Percentiles rank a stretch among this genome's conserved stretches.
These are phyloP conservation scores for Cryptosporidium xiaoi DNA, from an alignment of 169 alveolate species.

Conservation along the genomic window DNA sequence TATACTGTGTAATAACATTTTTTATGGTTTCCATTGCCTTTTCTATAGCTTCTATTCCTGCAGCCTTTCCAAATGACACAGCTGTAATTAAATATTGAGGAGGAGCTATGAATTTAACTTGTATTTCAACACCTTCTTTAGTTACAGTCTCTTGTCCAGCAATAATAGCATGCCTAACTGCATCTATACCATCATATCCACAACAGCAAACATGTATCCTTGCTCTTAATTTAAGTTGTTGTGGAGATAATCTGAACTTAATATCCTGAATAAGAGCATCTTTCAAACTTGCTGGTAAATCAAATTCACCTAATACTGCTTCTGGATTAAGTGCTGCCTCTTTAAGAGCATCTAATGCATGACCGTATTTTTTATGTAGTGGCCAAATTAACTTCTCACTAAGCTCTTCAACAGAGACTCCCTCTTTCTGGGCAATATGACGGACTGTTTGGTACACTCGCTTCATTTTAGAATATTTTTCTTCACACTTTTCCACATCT, in stretches of 20 bases:
- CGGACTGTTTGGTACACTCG: constrained; percentile 94
- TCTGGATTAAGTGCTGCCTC: constrained; percentile 93
- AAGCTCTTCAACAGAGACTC: constrained; percentile 89
- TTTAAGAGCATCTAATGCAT: constrained; percentile 96
- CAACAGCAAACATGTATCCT: constrained; percentile 95
- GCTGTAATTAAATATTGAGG: constrained; percentile 92
- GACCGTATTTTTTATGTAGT: constrained; percentile 92
- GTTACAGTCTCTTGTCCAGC: constrained; percentile 81
- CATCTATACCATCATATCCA: constrained; percentile 96
- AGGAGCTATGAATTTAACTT: constrained; percentile 90
- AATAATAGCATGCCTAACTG: constrained; percentile 93
- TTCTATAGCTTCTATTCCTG: constrained; percentile 85
- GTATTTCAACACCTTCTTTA: constrained; percentile 78
- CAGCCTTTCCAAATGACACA: constrained; percentile 90
- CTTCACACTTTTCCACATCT: constrained; percentile 86
- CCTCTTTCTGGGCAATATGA: constrained; percentile 91
- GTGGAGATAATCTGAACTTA: constrained; percentile 90
- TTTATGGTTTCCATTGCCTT: constrained; percentile 87
- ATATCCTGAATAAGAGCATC: constrained; percentile 88
- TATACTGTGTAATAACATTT: constrained; percentile 83
- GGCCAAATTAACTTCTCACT: constrained; percentile 96
- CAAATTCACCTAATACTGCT: constrained; percentile 88
- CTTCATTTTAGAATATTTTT: constrained; percentile 91
- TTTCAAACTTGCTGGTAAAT: constrained; percentile 85
- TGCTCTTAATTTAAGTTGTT: constrained; percentile 90